Evolutionary conservation across 495 filamentous ascomycete genomes (phyloP), one percentile per base, ranked within the genome.

Genomic region (Beverwykella pulmonaria): DNA sequence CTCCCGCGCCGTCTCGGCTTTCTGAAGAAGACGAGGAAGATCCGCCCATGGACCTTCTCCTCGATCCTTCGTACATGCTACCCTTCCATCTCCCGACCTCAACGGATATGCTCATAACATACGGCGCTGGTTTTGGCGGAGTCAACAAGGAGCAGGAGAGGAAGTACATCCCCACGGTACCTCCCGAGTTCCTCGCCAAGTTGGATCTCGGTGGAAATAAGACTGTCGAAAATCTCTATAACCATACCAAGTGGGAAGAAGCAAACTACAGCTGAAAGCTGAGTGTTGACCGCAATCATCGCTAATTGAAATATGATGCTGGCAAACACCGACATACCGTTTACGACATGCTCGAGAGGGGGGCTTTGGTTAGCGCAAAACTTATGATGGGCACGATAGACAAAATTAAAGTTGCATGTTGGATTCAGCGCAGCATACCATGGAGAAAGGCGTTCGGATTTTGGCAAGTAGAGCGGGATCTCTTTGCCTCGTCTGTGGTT

Each of bases 81-180:
- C 95, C 95, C 0, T 99, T 99, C 75, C 88, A 88, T 32, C 81
- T 99, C 22, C 94, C 94, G 0, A 96, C 94, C 5, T 95, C 92
- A 63, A 97, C 93, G 17, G 94, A 98, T 75, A 98, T 99, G 94
- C 82, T 97, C 65, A 83, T 99, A 39, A 92, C 86, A 68, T 99
- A 94, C 71, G 94, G 94, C 9, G 93, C 95, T 27, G 94, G 94
- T 14, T 92, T 97, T 68, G 94, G 94, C 3, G 94, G 94, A 0
- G 82, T 93, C 27, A 97, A 99, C 76, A 83, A 88, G 56, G 94
- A 99, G 75, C 82, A 92, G 48, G 94, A 94, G 74, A 82, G 91
- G 61, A 97, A 96, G 77, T 99, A 97, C 72, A 93, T 96, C n/a
- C 94, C 94, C 3, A 96, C 89, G 0, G 92, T 98, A 26, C 92